Evolutionary conservation across 129 eudicot species (phyloP), one percentile per base, ranked within the genome.

Genomic region (Cynara cardunculus): DNA sequence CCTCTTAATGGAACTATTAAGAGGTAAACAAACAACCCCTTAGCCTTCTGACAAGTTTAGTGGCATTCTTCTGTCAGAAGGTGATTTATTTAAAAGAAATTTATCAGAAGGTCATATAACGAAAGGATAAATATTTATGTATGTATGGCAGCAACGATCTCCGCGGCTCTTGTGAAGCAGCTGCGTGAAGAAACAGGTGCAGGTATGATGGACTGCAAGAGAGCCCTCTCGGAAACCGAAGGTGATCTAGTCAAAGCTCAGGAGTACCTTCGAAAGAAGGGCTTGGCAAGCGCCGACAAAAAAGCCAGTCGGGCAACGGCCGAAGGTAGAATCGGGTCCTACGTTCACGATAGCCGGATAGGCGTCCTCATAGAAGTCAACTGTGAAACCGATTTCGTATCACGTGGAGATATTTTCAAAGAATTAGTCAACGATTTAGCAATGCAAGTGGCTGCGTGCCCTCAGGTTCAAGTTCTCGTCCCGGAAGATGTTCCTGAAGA

Each of bases 401-500:
- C 99, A 22, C 94, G 97, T 10, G 99, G 99, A 3, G 99, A 95
- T 69, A 95, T 95, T 65, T 95, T 95, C 84, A 91, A 88, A 80
- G 97, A 89, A 73, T 80, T 95, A 65, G 97, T 95, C 25, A 97
- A 92, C 59, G 97, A 95, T 84, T 85, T 95, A 61, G 97, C 99
- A 39, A 95, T 95, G 99, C 97, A 95, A 92, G 99, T 92, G 73
- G 99, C 99, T 19, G 99, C 99, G 1, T 95, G 94, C 85, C 99
- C 99, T 79, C 99, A 90, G 77, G 97, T 92, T 41, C 82, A 89
- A 56, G 88, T 85, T 68, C 85, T 95, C 19, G 81, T 39, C 19
- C 80, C 94, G 0, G 99, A 92, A 65, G 99, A 95, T 62, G 97
- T 92, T 39, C 97, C 99, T 0, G 26, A 86, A 44, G 96, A 92